Evolutionary conservation across 177 flowering plant species (phyloP), one percentile per base, ranked within the genome.

Genomic region (Telopea speciosissima): DNA sequence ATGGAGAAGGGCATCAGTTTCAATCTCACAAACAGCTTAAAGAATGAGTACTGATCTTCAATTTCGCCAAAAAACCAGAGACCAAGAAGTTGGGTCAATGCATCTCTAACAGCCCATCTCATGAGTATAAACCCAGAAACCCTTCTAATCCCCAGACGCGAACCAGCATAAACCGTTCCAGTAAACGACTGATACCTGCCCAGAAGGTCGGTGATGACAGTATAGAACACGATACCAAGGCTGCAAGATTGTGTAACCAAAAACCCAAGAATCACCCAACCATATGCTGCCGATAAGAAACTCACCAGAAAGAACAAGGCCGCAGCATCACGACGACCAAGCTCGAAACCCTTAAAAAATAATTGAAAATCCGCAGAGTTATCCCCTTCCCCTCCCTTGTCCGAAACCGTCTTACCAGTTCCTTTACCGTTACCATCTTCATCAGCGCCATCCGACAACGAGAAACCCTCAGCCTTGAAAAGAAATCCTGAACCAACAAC

Each of bases 81-180:
- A 5, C 97, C 98, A 17, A 96, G 82, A 25, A 96, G 74, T 83
- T 93, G 96, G 7, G 95, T 87, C 71, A 93, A 67, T 1, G 96
- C 98, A 74, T 91, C 98, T 77, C 97, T 82, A 60, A 93, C 89
- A 0, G 97, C 96, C 98, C 97, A 93, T 70, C 88, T 85, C 90
- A 96, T 83, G 19, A 96, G 70, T 23, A 90, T 81, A 68, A 88
- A 88, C 56, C 95, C 96, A 8, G 94, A 81, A n/a, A 93, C 82
- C 81, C 90, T 85, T 74, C 78, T 85, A 40, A 91, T 42, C 10
- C 97, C 98, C 28, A 91, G 49, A 24, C 82, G 80, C 12, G 90
- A 87, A 17, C 99, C 99, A 31, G 76, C 81, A 83, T 87, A 83
- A 12, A 90, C 17, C 1, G 82, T 79, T 17, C 80, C 76, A 12